These are phyloP conservation scores for Colletotrichum australisinense DNA, from an alignment of 2,329 filamentous ascomycete genomes.

Conservation along the genomic window DNA sequence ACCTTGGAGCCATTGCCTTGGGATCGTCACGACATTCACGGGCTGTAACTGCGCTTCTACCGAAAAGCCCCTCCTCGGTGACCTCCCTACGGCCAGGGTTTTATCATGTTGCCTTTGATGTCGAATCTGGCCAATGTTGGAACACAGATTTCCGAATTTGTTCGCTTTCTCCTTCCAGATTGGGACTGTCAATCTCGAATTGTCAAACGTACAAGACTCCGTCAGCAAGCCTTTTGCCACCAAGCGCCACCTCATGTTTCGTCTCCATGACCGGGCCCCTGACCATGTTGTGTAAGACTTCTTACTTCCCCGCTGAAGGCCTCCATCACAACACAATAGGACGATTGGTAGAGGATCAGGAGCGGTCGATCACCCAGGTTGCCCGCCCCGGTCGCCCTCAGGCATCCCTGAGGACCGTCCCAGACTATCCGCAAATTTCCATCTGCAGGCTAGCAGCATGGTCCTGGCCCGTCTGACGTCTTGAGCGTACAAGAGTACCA, in stretches of 20 bases:
- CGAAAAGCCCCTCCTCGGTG: constrained; percentile 15
- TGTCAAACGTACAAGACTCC: constrained; percentile 14
- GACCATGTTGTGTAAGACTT: constrained; percentile 25
- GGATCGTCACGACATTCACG: constrained; percentile 33
- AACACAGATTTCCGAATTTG: constrained; percentile 43
- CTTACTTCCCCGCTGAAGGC: not conserved
- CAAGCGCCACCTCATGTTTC: constrained; percentile 12
- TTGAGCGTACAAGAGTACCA: not conserved
- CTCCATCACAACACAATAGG: not conserved
- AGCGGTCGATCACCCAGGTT: constrained; percentile 5
- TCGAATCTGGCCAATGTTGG: constrained; percentile 39
- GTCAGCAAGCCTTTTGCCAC: constrained; percentile 16
- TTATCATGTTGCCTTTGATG: constrained; percentile 40
- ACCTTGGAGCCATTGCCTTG: constrained; percentile 29
- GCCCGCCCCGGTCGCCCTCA: constrained; percentile 8
- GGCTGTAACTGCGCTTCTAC: constrained; percentile 27
- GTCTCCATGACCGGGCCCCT: constrained; percentile 15
- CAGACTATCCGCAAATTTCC: constrained; percentile 5
- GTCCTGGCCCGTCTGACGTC: not conserved
- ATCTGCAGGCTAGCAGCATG: constrained; percentile 16
- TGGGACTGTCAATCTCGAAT: constrained; percentile 37
- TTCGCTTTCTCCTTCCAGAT: constrained; percentile 56
- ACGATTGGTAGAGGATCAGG: constrained; percentile 3
- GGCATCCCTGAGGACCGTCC: not conserved
- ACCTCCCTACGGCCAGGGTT: not conserved